phyloP scores from a whole-genome alignment of 495 filamentous ascomycete species.

The Neurospora intermedia region DNA sequence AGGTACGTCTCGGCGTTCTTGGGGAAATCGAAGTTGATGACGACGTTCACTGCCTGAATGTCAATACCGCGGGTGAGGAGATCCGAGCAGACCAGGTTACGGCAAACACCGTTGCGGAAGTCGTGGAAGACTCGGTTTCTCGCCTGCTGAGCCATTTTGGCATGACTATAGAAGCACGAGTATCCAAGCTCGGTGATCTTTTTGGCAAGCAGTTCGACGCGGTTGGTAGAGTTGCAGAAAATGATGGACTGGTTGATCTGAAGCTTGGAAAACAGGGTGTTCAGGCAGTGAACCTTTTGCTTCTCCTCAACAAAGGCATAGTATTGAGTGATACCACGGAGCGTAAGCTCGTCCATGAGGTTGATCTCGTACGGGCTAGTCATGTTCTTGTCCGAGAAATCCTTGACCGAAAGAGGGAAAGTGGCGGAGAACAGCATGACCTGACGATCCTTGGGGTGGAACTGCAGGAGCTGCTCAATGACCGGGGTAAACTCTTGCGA shows the following conservation, averaged over 20 bases:
- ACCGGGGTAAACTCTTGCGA: slow-evolving; percentile 94
- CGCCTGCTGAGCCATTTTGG: slow-evolving; percentile 94
- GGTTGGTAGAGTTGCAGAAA: slow-evolving; percentile 98
- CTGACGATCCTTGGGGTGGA: slow-evolving; percentile 91
- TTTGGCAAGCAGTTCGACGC: slow-evolving; percentile 93
- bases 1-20: slow-evolving; percentile 99
- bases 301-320: slow-evolving; percentile 99
- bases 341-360: slow-evolving; percentile 97
- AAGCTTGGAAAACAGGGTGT: slow-evolving; percentile 96
- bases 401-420: slow-evolving; percentile 90
- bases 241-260: slow-evolving; percentile 99
- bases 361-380: slow-evolving; percentile 94
- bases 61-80: slow-evolving; percentile 97
- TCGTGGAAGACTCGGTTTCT: slow-evolving; percentile 99
- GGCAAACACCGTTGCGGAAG: slow-evolving; percentile 94
- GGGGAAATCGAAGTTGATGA: slow-evolving; percentile 99
- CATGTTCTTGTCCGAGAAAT: slow-evolving; percentile 98
- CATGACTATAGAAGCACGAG: slow-evolving; percentile 99
- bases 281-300: slow-evolving; percentile 97
- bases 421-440: slow-evolving; percentile 99
- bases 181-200: slow-evolving; percentile 99
- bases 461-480: slow-evolving; percentile 86
- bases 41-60: slow-evolving; percentile 98
- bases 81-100: slow-evolving; percentile 97
- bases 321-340: slow-evolving; percentile 96